phyloP scores from a whole-genome alignment of 768 basidiomycete species.

The Hortiboletus flavorubellus region DNA sequence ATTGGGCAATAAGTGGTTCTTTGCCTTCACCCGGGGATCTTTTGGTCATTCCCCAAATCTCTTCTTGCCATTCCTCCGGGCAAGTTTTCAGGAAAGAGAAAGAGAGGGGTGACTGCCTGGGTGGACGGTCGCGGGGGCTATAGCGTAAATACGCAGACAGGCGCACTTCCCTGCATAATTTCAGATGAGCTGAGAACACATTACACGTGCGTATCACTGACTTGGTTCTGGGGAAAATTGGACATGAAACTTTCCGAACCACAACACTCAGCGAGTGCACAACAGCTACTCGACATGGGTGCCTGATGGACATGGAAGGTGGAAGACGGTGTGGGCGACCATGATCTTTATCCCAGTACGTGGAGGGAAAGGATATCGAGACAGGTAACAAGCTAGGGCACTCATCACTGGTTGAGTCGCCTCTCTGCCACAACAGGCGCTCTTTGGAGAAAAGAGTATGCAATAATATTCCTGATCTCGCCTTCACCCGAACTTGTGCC shows the following conservation, averaged over 20 bases:
- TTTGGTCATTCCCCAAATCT: conserved; percentile 29
- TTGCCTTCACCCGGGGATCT: conserved; percentile 1
- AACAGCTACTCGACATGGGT: conserved; percentile 25
- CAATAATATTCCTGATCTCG: conserved; percentile 1
- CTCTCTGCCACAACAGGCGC: conserved; percentile 21
- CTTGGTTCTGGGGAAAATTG: conserved; percentile 25
- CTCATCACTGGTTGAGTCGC: conserved; percentile 2
- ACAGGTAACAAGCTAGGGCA: conserved; percentile 31
- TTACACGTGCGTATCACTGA: conserved; percentile 7
- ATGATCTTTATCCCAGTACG: conserved; percentile 22
- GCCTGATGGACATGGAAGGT: conserved; percentile 28
- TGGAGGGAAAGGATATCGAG: conserved; percentile 28
- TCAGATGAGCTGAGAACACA: neutral
- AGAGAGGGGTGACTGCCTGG: conserved; percentile 24
- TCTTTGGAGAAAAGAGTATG: conserved; percentile 26
- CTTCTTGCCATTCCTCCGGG: conserved; percentile 35
- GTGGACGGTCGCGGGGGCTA: conserved; percentile 31
- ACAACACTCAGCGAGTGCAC: conserved; percentile 24
- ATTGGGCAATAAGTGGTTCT: conserved; percentile 21
- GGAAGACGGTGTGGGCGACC: conserved; percentile 26
- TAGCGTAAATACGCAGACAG: conserved; percentile 27
- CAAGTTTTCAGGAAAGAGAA: conserved; percentile 25
- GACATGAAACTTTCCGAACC: conserved; percentile 16
- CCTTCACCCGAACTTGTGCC: conserved; percentile 21
- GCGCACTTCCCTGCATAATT: conserved; percentile 16